Evolutionary conservation across 257 asterid species (phyloP).

Genomic region (Verbena officinalis): DNA sequence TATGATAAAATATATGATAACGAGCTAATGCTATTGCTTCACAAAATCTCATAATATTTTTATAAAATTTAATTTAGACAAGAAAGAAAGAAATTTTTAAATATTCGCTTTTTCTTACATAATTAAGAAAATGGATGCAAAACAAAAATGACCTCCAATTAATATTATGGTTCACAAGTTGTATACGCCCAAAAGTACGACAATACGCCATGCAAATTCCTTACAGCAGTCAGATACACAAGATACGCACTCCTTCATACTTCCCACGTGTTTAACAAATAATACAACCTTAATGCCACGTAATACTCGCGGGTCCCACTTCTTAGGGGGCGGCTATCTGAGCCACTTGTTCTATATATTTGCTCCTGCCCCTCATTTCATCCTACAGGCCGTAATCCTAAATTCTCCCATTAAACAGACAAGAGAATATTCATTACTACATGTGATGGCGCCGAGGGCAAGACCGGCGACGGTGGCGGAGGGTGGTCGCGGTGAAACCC

Average conservation of each 20-base stretch:
- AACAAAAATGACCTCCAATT: no score
- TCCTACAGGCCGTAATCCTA: not conserved
- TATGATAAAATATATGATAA: no score
- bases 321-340: not conserved
- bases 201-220: conserved; percentile 20
- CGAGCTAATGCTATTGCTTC: no score
- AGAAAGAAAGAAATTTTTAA: no score
- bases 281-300: conserved; percentile 31
- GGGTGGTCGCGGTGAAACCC: conserved; percentile 33
- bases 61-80: no score
- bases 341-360: conserved; percentile 19
- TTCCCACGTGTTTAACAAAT: conserved; percentile 29
- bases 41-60: no score
- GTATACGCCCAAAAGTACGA: no score
- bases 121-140: not conserved
- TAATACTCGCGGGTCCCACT: conserved; percentile 3
- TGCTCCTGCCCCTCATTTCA: not conserved
- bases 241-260: conserved; percentile 6
- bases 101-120: no score
- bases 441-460: conserved; percentile 41
- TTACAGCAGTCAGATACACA: not conserved
- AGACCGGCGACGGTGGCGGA: conserved; percentile 29
- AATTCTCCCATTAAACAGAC: not conserved
- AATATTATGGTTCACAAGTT: no score
- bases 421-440: not conserved